Evolutionary conservation across 208 protist species (phyloP).

Genomic region (Trypanosoma rangeli): DNA sequence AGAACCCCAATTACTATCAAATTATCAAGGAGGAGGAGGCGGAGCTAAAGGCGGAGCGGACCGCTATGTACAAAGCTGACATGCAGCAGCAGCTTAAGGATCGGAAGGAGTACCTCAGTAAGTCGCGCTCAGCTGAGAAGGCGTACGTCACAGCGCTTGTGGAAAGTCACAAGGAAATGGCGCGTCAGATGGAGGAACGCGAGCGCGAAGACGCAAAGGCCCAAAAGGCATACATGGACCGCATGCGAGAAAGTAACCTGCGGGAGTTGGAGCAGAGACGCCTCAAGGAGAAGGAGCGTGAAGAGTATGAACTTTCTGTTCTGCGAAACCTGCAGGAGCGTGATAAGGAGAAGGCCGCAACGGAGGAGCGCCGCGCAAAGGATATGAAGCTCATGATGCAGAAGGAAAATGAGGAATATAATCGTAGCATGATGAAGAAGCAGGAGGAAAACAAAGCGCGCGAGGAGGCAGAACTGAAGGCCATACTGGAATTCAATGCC

Average conservation of each 20-base stretch:
- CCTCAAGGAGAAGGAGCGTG: constrained; percentile 30
- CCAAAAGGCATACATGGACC: constrained; percentile 60
- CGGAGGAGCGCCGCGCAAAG: constrained; percentile 59
- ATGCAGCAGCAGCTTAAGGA: constrained; percentile 65
- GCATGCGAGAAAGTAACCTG: constrained; percentile 60
- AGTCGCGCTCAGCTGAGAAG: constrained; percentile 50
- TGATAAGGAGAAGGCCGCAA: constrained; percentile 50
- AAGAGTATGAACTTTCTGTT: constrained; percentile 52
- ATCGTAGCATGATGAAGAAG: constrained; percentile 38
- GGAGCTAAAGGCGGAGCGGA: constrained; percentile 66
- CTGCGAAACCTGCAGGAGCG: constrained; percentile 48
- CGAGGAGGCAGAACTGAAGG: constrained; percentile 52
- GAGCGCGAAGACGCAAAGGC: constrained; percentile 43
- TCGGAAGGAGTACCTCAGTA: constrained; percentile 45
- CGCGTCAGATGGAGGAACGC: constrained; percentile 43
- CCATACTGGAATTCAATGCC: constrained; percentile 57
- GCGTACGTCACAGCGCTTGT: constrained; percentile 47
- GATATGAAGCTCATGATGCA: constrained; percentile 57
- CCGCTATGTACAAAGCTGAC: constrained; percentile 56
- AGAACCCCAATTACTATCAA: constrained; percentile 46
- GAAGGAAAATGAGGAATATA: constrained; percentile 68
- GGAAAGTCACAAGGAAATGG: constrained; percentile 44
- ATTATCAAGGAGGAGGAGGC: constrained; percentile 53
- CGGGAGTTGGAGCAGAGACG: constrained; percentile 59
- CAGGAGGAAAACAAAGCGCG: constrained; percentile 33